Conservation (phyloP, 495 filamentous ascomycete genomes). For the Neurospora sp. region DNA sequence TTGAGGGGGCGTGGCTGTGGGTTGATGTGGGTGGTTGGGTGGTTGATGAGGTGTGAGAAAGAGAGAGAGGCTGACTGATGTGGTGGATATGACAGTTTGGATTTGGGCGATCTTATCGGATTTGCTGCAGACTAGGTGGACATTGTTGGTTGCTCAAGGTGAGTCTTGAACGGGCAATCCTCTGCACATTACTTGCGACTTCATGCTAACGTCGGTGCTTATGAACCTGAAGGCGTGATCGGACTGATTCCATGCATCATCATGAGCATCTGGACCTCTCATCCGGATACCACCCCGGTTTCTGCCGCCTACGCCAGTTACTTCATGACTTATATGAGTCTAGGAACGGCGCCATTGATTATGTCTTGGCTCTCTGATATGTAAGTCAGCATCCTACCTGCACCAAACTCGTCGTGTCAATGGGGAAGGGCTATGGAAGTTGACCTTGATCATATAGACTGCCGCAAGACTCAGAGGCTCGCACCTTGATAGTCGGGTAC, state of each 20-base stretch:
- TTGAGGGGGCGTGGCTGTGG: neutral
- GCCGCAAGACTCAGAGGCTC: slow-evolving; percentile 30
- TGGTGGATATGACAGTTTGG: slow-evolving; percentile 18
- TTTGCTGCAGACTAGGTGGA: slow-evolving; percentile 26
- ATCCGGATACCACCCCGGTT: slow-evolving; percentile 19
- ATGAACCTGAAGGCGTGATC: slow-evolving; percentile 5
- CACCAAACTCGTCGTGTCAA: neutral
- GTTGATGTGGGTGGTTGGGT: too few relatives aligned
- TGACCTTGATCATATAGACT: slow-evolving; percentile 4
- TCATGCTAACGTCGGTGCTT: too few relatives aligned
- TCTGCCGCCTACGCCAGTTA: slow-evolving; percentile 29
- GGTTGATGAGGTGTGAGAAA: neutral
- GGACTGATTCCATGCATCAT: slow-evolving; percentile 29
- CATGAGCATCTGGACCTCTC: slow-evolving; percentile 30
- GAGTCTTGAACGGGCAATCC: neutral
- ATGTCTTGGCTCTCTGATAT: slow-evolving; percentile 32
- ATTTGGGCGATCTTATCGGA: slow-evolving; percentile 32
- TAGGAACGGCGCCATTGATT: slow-evolving; percentile 31
- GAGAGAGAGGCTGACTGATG: neutral
- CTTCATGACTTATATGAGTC: slow-evolving; percentile 27
- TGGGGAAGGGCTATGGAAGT: neutral
- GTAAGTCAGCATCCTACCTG: slow-evolving; percentile 7
- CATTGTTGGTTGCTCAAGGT: slow-evolving; percentile 28
- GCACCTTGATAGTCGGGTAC: slow-evolving; percentile 28
- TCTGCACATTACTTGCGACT: too few relatives aligned